Base-by-base conservation (phyloP, 495 filamentous ascomycete species). In the Xylaria venustula region DNA sequence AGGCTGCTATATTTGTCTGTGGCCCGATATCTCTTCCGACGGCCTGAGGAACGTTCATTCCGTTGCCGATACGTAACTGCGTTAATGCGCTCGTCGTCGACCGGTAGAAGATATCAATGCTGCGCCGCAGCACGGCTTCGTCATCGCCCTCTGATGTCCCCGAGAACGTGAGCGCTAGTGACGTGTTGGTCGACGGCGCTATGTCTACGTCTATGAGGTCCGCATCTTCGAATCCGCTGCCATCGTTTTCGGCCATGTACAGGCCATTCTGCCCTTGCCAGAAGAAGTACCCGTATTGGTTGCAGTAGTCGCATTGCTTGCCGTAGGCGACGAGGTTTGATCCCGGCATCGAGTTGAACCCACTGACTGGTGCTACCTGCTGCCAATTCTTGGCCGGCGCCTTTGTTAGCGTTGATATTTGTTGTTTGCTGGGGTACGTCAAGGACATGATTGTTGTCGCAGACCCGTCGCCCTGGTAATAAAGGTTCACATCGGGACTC, bases 41-140 rank as follows among this genome's bases (percentile, higher is more conserved):
- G 22, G 58, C 52, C n/a, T 53, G 48, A 1, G 66, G 59, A 0
- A 62, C 30, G 37, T 64, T 62, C 1, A 47, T 46, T 20, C 64
- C 60, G 37, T 71, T 67, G 44, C 69, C 64, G 52, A 69, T 65
- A 0, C 66, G 44, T 54, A 69, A 62, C 54, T 69, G 69, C 12
- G 62, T 58, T 15, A 71, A 51, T 1, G 42, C 62, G 30, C 64
- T 64, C 22, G 56, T 65, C 22, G 61, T 63, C 34, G 69, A 52
- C 7, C 69, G 69, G 64, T 69, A 71, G 58, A 71, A 71, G 1
- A 71, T 22, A 30, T 71, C 55, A 48, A 71, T 58, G 50, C 69
- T 71, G 19, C 69, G 61, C 47, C 68, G 67, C 15, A 50, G 6
- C n/a, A 62, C 44, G 23, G 52, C 51, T 14, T n/a, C 26, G 9